Conservation (phyloP, 2,329 filamentous ascomycete genomes). For the Botryotinia calthae region DNA sequence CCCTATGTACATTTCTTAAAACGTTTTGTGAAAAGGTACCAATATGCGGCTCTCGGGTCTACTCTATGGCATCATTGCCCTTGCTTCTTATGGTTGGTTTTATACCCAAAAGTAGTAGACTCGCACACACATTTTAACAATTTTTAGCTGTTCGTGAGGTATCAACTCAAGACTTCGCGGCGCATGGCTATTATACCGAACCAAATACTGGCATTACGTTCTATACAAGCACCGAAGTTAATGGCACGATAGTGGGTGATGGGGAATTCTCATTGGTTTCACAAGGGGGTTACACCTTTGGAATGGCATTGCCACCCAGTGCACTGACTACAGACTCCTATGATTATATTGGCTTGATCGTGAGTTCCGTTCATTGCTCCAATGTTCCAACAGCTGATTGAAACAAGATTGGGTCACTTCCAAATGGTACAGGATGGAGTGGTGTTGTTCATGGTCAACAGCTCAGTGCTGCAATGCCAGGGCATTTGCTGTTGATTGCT, state of each 20-base stretch:
- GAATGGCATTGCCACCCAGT: conserved; percentile 52
- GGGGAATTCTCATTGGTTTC: conserved; percentile 34
- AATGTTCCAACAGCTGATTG: conserved; percentile 5
- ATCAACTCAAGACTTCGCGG: conserved; percentile 35
- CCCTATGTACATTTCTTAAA: background rate
- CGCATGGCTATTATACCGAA: conserved; percentile 44
- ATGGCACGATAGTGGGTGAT: conserved; percentile 40
- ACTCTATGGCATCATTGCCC: conserved; percentile 28
- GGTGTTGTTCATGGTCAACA: conserved; percentile 54
- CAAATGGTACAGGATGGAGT: conserved; percentile 53
- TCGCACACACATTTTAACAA: conserved; percentile 16
- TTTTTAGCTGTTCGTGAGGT: conserved; percentile 28
- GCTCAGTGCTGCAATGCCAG: conserved; percentile 48
- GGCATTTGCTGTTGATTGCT: conserved; percentile 55
- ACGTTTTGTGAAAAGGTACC: conserved; percentile 21
- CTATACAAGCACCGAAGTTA: conserved; percentile 48
- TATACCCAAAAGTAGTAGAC: background rate
- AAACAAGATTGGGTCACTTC: conserved; percentile 44
- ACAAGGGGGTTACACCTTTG: conserved; percentile 50
- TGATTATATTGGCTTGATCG: conserved; percentile 60
- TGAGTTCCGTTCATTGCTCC: conserved; percentile 36
- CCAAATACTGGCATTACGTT: conserved; percentile 52
- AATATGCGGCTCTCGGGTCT: conserved; percentile 34
- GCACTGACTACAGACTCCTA: conserved; percentile 47
- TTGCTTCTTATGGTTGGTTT: conserved; percentile 30